A percentile compares a stretch with the other conserved stretches of the same genome.
These are phyloP conservation scores for Solanum megistacrolobum DNA, from an alignment of 257 asterid species.

Conservation along the genomic window DNA sequence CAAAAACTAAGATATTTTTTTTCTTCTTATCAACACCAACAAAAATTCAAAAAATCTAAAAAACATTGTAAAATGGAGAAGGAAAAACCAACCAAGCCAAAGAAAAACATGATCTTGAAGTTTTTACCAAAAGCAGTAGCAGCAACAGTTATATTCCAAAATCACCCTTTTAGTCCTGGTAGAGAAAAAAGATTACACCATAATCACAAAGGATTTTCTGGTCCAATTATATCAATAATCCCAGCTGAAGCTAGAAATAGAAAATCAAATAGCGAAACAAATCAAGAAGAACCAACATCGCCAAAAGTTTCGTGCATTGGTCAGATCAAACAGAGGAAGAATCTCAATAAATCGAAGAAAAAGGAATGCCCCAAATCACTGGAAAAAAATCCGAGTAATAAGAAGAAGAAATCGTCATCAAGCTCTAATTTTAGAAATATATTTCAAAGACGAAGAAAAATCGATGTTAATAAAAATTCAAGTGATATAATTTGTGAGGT, in stretches of 20 bases:
- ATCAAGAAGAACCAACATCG: slow-evolving; percentile 41
- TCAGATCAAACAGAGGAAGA: slow-evolving; percentile 35
- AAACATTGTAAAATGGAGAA: slow-evolving; percentile 14
- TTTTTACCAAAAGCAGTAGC: slow-evolving; percentile 25
- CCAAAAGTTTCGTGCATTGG: slow-evolving; percentile 59
- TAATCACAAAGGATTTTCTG: slow-evolving; percentile 22
- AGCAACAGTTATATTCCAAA: slow-evolving; percentile 16
- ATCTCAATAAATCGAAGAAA: neutral
- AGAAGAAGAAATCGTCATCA: slow-evolving; percentile 1
- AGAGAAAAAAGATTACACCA: neutral
- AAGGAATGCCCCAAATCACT: neutral
- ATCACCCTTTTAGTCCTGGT: slow-evolving; percentile 33
- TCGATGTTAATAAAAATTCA: neutral
- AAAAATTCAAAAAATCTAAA: neutral
- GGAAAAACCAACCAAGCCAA: slow-evolving; percentile 18
- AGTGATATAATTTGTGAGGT: neutral
- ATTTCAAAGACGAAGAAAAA: slow-evolving; percentile 15
- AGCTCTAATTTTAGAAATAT: neutral
- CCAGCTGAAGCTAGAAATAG: slow-evolving; percentile 25
- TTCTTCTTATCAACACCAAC: neutral
- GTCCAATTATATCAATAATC: slow-evolving; percentile 16
- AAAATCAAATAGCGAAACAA: slow-evolving; percentile 13
- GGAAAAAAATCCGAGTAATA: neutral
- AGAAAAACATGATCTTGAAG: slow-evolving; percentile 14
- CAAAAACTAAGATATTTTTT: neutral